Base-by-base conservation (phyloP, 1,284 basidiomycete species). In the Cutaneotrichosporon cavernicola region DNA sequence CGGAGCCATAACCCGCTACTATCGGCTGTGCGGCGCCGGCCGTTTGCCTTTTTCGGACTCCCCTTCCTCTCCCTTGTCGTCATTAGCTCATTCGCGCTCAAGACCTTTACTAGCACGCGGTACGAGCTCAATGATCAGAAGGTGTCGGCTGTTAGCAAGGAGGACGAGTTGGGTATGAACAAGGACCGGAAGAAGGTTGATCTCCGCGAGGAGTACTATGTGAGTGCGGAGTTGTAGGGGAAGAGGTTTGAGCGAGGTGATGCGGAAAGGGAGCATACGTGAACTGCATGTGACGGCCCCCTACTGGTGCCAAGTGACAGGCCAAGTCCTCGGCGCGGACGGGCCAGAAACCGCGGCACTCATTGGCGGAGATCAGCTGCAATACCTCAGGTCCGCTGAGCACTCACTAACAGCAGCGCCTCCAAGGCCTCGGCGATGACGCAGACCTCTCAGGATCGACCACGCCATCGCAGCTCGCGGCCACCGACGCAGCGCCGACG, bases 171-270 rank as follows among this genome's bases (percentile, higher is more conserved):
- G 52, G 86, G 89, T 5, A 84, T 97, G 79, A 85, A 88, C 69
- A 88, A 86, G 81, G 86, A 89, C 56, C 85, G 91, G 78, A 91
- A 90, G 81, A 90, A 88, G 82, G 88, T 98, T 65, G 94, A 98
- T 78, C 89, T 97, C 30, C 82, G 92, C 57, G 95, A 97, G 79
- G 96, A 97, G 78, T 98, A 98, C 81, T 98, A 90, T 76, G 92
- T 95, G 81, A 80, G 91, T 87, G 14, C 7, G 26, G 40, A 14
- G 22, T 2, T 13, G 14, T 31, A 14, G 21, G 26, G 26, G 8
- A 21, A 51, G 53, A 62, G 47, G 51, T 58, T 30, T 52, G 36
- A 34, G 52, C 7, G 47, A 22, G 40, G 40, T 9, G 40, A 9
- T 9, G 16, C 11, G 14, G 14, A 16, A 9, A 36, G 34, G 34